Base-by-base conservation (phyloP, 1,284 basidiomycete species). In the Termitomyces sp. region DNA sequence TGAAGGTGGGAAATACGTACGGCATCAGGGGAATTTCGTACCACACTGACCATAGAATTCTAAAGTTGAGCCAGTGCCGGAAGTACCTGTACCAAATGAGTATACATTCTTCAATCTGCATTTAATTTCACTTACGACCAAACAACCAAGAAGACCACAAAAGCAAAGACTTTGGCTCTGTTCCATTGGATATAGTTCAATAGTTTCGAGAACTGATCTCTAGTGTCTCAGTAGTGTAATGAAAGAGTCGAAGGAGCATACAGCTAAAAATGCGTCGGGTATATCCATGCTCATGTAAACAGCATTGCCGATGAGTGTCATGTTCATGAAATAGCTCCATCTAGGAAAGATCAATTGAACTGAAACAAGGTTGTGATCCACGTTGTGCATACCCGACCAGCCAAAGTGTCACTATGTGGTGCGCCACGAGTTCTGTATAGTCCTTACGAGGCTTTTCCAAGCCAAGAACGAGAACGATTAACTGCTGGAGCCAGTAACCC, bases 281-380 rank as follows among this genome's bases (percentile, higher is more conserved):
- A 96, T 81, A 73, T 99, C 96, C 96, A 98, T 99, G 68, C 94
- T 96, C 66, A 96, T 81, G 65, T 91, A 98, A 26, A 99, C 84
- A 1, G 94, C 90, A 60, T 93, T 93, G 12, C 96, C 96, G 52
- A 98, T 95, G 62, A 86, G 76, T 0, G 95, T 98, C 50, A 92
- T 60, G 67, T 92, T 92, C 63, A 90, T 61, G 36, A 84, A 68
- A 65, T 95, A 97, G 65, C 91, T 94, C 94, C 94, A 96, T 50
- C 91, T 90, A 26, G 21, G 8, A n/a, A 30, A 52, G 9, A 38
- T 59, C 17, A 61, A 36, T 31, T 42, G 41, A 39, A n/a, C 43
- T 33, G 47, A 55, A 56, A 34, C 15, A 33, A 24, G 31, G n/a
- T 2, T 52, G 44, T 26, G 54, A 64, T 40, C 13, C 31, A 33